A percentile compares a stretch with the other conserved stretches of the same genome.
Conservation (phyloP, 441 rosid genomes). For the Corymbia citriodora region DNA sequence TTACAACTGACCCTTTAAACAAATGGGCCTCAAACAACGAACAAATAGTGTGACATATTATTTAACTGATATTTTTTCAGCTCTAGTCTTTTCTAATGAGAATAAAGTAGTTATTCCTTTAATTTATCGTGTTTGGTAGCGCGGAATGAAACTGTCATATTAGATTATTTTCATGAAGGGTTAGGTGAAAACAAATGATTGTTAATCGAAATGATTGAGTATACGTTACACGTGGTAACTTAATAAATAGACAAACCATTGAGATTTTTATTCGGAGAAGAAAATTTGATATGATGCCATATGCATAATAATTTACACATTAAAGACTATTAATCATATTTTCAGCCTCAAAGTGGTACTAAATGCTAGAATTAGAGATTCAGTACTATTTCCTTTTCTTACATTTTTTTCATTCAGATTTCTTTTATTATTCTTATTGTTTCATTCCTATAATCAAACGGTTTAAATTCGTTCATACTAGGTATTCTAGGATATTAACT, state of each 20-base stretch:
- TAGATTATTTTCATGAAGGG: no score
- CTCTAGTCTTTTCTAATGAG: background rate
- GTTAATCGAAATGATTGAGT: no score
- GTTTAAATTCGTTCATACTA: background rate
- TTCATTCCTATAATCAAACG: background rate
- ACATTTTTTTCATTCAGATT: background rate
- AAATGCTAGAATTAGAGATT: background rate
- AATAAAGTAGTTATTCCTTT: background rate
- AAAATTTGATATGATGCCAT: no score
- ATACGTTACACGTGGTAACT: no score
- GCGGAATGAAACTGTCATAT: no score
- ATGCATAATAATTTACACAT: no score
- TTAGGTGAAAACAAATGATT: no score
- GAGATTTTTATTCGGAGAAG: no score
- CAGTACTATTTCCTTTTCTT: background rate
- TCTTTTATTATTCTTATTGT: background rate
- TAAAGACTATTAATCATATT: no score
- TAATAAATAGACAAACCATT: no score
- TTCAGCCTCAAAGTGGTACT: background rate
- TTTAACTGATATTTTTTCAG: no score
- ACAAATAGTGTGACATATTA: background rate
- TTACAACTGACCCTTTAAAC: background rate
- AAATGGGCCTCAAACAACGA: background rate
- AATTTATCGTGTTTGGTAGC: background rate
- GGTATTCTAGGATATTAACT: background rate